Base-by-base conservation (phyloP, 208 protist genomes). In the Leishmania turanica region DNA sequence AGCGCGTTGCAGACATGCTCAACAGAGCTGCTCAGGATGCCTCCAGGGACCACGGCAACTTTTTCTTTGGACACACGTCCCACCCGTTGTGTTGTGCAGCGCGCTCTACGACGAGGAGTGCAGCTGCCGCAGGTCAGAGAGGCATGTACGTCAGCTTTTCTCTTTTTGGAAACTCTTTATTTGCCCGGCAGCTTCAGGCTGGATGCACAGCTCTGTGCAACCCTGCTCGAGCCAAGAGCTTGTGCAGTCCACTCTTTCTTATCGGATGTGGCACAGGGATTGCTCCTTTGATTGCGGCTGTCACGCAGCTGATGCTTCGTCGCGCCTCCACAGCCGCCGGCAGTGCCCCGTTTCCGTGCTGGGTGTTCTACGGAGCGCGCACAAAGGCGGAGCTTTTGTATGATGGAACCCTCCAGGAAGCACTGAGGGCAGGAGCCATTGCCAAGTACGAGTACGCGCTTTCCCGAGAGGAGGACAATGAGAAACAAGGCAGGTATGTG, bases 211-310 rank as follows among this genome's bases (percentile, higher is more conserved):
- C 72, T 27, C 62, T 77, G 40, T 82, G 77, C 42, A 49, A 77
- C 34, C 54, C 65, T 27, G 60, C 7, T 54, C 49, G 37, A 13
- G 40, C 64, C 27, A 60, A 31, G 27, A 75, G 69, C 68, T 66
- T 77, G 56, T 81, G 65, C n/a, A 47, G 77, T 37, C 82, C 66
- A 31, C 27, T 95, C 42, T 89, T 96, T 40, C 78, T 97, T 19
- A 79, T 97, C 31, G 91, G 90, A 13, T 92, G 89, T 27, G 95
- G 93, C 8, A 95, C 95, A 42, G 95, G 95, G 6, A 94, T 97
- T 74, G 91, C 89, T 19, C 95, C 95, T 40, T 81, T 96, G 60
- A 89, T 96, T 54, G 89, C 88, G 60, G 92, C 87, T 47, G 87
- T 97, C 69, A 60, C 87, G n/a, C 86, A 91, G 72, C 86, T 96